Evolutionary conservation across 2,329 filamentous ascomycete species (phyloP), one percentile per base, ranked within the genome.

Genomic region (Talaromyces sp.): DNA sequence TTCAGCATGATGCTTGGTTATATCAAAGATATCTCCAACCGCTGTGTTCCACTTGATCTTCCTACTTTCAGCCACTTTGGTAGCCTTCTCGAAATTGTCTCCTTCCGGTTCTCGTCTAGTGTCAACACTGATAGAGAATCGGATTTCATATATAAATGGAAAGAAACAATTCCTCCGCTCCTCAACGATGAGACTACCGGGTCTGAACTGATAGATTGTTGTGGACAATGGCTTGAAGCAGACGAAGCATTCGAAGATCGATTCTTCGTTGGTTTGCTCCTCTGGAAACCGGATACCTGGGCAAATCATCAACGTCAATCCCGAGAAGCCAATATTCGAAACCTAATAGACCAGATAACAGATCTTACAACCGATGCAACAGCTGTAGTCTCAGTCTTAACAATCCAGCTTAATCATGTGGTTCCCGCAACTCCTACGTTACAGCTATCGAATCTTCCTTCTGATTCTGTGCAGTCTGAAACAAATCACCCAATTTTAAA

Each of bases 161-260:
- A 58, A 58, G 5, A 39, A 11, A 41, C 37, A 27, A 6, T 58
- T 43, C 5, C 19, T 31, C 56, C n/a, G 35, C 33, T 37, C 19
- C 35, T 58, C 19, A 41, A 41, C 19, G 5, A 27, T 58, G 11
- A 39, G 17, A 58, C 35, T 25, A 37, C 31, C 8, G 56, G 3
- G 19, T 43, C 37, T 43, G 56, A 43, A 58, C 5, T 58, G 35
- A 58, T n/a, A 58, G 1, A 58, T 58, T 58, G 35, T 41, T 58
- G 56, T 58, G 56, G 56, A 43, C 27, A 58, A 58, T 58, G 56
- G 56, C 56, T 58, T 58, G 56, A 58, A 58, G 56, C 35, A 43
- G 56, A 58, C 35, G 35, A 58, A 58, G 33, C 1, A 27, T 17
- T 15, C 15, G 56, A 58, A 25, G 56, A 58, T 58, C 56, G 56